Base-by-base conservation (phyloP, 768 basidiomycete genomes). In the Termitomyces sp. region DNA sequence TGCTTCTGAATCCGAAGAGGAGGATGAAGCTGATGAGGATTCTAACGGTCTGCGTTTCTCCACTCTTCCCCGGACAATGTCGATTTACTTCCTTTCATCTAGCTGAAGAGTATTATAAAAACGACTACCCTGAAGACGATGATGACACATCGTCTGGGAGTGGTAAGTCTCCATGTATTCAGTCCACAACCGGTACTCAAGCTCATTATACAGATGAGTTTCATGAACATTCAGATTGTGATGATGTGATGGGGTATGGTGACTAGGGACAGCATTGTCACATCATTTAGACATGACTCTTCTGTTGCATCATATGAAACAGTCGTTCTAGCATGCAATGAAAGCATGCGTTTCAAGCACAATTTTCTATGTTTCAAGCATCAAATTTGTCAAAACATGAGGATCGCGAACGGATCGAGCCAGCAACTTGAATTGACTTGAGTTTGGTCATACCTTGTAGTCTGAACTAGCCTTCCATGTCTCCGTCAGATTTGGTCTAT, bases 31-130 rank as follows among this genome's bases (percentile, higher is more conserved):
- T 3, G 89, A 92, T 59, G 91, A 92, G 62, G 91, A 92, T 63
- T 92, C 90, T 0, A 92, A 92, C 70, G 88, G 90, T 89, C 46
- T 40, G 71, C 67, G 11, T 60, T 20, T 22, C n/a, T 49, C 14
- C 45, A 36, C 54, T 41, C 8, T 10, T 5, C 20, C n/a, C n/a
- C n/a, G 13, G 26, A 41, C 38, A 14, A 20, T 14, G 36, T 43
- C 46, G 32, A 56, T 49, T 59, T 41, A 49, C 6, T 16, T 33
- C 48, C 24, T 7, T 38, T 18, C 35, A 43, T 49, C 5, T 63
- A 91, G 90, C 86, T 18, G 90, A 92, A 69, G 89, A 90, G 61
- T 90, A 86, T 65, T 91, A 90, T 71, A 89, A 82, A 64, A 92
- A 92, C 58, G 90, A 92, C 66, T 92, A 92, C 62, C 90, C 90